phyloP scores from a whole-genome alignment of 208 protist species.

The Wallacemonas rigidus region DNA sequence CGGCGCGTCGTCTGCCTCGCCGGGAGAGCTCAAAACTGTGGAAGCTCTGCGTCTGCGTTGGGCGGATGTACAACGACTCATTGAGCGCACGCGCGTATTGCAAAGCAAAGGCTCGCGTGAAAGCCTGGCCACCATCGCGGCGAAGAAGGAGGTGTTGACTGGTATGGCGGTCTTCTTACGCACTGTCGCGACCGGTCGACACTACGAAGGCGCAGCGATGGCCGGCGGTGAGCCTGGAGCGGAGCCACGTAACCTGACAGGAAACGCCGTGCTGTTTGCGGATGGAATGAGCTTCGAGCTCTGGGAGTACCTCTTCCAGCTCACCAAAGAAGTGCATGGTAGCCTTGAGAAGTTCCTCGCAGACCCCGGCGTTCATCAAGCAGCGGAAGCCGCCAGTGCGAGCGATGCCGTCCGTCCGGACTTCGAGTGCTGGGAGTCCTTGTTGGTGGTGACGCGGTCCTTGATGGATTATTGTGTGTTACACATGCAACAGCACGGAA shows the following conservation, averaged over 20 bases:
- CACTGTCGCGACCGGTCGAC: conserved; percentile 57
- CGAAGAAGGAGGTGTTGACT: conserved; percentile 85
- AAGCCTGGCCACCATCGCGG: background rate
- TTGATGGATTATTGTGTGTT: conserved; percentile 76
- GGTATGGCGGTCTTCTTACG: conserved; percentile 75
- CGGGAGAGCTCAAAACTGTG: conserved; percentile 35
- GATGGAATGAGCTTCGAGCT: conserved; percentile 44
- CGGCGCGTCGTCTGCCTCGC: background rate
- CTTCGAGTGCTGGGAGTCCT: conserved; percentile 89
- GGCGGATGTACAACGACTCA: conserved; percentile 51
- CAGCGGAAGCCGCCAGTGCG: background rate
- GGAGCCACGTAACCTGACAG: too few relatives aligned
- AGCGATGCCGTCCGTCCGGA: conserved; percentile 55
- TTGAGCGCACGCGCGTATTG: conserved; percentile 44
- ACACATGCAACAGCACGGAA: conserved; percentile 49
- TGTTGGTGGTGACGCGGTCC: conserved; percentile 67
- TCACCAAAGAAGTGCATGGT: conserved; percentile 50
- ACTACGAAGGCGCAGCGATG: conserved; percentile 34
- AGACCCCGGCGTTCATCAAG: conserved; percentile 21
- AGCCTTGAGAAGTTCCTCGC: conserved; percentile 77
- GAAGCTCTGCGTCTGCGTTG: conserved; percentile 70
- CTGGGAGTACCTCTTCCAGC: conserved; percentile 54
- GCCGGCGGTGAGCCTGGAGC: too few relatives aligned
- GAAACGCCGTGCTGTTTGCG: conserved; percentile 29
- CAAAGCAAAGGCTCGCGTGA: conserved; percentile 16